Percentiles rank a stretch among this genome's conserved stretches.
Evolutionary conservation across 2,329 filamentous ascomycete genomes (phyloP).

Genomic region (Colletotrichum sp.): DNA sequence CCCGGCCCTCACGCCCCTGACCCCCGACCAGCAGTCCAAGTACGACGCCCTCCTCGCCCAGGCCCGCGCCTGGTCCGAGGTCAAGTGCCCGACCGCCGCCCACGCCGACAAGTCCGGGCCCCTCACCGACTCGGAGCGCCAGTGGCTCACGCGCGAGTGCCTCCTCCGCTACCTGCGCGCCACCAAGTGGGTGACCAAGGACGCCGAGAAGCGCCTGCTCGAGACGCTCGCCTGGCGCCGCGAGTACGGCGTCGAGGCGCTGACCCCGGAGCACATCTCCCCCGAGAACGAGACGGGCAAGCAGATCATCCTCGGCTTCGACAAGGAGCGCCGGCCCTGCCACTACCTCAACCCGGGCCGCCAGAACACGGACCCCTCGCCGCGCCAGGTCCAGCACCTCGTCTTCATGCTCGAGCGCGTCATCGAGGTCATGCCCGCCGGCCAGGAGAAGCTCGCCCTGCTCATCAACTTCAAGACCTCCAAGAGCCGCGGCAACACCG

Average conservation of each 20-base stretch:
- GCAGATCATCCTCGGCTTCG: conserved; percentile 87
- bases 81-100: conserved; percentile 56
- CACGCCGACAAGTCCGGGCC: conserved; percentile 64
- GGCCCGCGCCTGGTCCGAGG: conserved; percentile 73
- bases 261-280: conserved; percentile 86
- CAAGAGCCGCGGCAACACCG: conserved; percentile 74
- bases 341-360: conserved; percentile 88
- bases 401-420: conserved; percentile 95
- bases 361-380: conserved; percentile 89
- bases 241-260: conserved; percentile 82
- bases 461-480: conserved; percentile 91
- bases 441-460: conserved; percentile 85
- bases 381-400: conserved; percentile 89
- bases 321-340: conserved; percentile 84
- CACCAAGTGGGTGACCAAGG: conserved; percentile 83
- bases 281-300: conserved; percentile 97
- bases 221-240: conserved; percentile 86
- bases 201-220: conserved; percentile 80
- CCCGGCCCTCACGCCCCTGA: conserved; percentile 63
- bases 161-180: conserved; percentile 91
- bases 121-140: conserved; percentile 78
- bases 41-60: conserved; percentile 78
- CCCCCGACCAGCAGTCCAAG: conserved; percentile 78
- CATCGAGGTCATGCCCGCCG: conserved; percentile 84
- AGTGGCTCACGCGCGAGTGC: conserved; percentile 93